Evolutionary conservation across 345 rosid genomes (phyloP).

Genomic region (Euphorbia pulcherrima): DNA sequence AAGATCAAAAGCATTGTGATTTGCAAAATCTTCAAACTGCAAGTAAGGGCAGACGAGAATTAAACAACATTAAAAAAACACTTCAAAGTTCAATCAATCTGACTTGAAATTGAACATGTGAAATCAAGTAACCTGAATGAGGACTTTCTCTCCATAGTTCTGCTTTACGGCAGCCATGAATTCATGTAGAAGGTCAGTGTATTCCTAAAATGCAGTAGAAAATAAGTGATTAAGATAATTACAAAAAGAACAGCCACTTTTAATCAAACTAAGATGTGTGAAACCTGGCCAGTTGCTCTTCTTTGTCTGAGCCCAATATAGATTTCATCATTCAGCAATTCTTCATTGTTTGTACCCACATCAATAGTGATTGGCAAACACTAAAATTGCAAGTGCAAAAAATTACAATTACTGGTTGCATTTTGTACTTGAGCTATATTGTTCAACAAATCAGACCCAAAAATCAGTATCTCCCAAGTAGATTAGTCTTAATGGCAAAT

Average conservation of each 20-base stretch:
- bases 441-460: background rate
- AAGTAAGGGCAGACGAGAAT: conserved; percentile 15
- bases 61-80: background rate
- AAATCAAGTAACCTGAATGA: conserved; percentile 53
- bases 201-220: conserved; percentile 47
- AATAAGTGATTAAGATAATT: background rate
- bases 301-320: conserved; percentile 76
- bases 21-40: conserved; percentile 98
- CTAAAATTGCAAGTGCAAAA: conserved; percentile 28
- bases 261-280: background rate
- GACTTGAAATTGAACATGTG: background rate
- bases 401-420: background rate
- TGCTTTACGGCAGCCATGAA: conserved; percentile 89
- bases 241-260: conserved; percentile 8
- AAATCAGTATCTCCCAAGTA: background rate
- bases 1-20: conserved; percentile 85
- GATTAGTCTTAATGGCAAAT: background rate
- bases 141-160: conserved; percentile 85
- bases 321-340: conserved; percentile 75
- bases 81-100: background rate
- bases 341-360: conserved; percentile 87
- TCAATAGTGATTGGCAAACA: conserved; percentile 86
- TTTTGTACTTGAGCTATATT: background rate
- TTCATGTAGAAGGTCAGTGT: conserved; percentile 62
- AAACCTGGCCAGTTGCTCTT: conserved; percentile 81